These are phyloP conservation scores for Takakia lepidozioides DNA, from an alignment of 225 moss, liverwort and hornwort genomes.

Conservation along the genomic window DNA sequence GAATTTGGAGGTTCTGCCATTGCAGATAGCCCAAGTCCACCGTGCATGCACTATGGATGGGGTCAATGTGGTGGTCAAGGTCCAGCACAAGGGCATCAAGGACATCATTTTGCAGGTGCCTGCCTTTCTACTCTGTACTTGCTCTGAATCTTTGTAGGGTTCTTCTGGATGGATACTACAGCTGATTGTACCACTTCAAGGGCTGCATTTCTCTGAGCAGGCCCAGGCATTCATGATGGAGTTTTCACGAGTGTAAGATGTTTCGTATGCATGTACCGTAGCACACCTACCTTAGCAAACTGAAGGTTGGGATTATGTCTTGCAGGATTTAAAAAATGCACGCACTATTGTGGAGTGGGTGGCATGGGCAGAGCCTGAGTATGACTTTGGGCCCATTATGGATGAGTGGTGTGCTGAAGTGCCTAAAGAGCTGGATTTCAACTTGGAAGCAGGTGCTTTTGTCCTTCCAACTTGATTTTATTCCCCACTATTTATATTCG, in stretches of 20 bases:
- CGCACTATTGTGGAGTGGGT: constrained; percentile 85
- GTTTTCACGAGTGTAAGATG: too few species aligned
- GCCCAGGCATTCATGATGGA: too few species aligned
- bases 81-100: constrained; percentile 85
- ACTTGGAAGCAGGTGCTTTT: constrained; percentile 82
- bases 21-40: constrained; percentile 97
- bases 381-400: constrained; percentile 90
- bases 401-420: constrained; percentile 98
- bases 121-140: too few species aligned
- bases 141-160: too few species aligned
- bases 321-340: constrained; percentile 87
- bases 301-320: too few species aligned
- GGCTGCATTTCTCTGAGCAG: too few species aligned
- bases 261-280: too few species aligned
- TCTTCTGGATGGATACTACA: too few species aligned
- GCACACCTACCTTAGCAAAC: too few species aligned
- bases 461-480: too few species aligned
- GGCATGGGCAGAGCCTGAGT: constrained; percentile 98
- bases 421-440: constrained; percentile 92
- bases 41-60: constrained; percentile 81
- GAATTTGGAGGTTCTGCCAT: not conserved
- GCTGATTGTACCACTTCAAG: too few species aligned
- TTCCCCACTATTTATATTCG: too few species aligned
- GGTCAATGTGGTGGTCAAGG: constrained; percentile 76
- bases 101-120: constrained; percentile 74